Evolutionary conservation across 768 basidiomycete genomes (phyloP).

Genomic region (Lactarius indigo): DNA sequence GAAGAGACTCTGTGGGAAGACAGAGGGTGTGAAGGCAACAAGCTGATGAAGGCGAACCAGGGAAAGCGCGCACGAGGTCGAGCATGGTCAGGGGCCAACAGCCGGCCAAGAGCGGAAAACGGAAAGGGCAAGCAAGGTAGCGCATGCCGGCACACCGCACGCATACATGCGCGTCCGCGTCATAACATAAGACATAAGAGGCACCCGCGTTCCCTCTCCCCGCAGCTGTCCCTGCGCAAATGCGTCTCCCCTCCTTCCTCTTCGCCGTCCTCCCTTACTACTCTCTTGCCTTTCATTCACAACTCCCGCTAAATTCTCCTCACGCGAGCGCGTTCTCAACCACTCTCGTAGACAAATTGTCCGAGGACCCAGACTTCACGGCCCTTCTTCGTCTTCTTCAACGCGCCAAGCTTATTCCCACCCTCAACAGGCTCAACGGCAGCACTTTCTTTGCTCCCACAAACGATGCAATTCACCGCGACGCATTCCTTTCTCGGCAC

Average conservation of each 20-base stretch:
- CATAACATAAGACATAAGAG: slow-evolving; percentile 1
- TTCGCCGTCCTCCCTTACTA: slow-evolving; percentile 36
- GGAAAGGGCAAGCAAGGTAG: neutral
- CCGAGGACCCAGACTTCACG: slow-evolving; percentile 69
- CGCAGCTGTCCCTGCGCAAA: slow-evolving; percentile 16
- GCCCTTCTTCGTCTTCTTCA: slow-evolving; percentile 76
- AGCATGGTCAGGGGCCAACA: slow-evolving; percentile 37
- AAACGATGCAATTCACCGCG: slow-evolving; percentile 77
- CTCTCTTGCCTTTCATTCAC: slow-evolving; percentile 39
- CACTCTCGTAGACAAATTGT: slow-evolving; percentile 79
- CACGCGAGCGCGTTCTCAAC: slow-evolving; percentile 35
- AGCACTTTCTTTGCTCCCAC: slow-evolving; percentile 94
- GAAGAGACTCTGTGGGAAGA: slow-evolving; percentile 50
- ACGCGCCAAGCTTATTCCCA: slow-evolving; percentile 83
- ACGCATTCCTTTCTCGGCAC: slow-evolving; percentile 38
- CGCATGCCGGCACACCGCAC: neutral
- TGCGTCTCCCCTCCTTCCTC: slow-evolving; percentile 17
- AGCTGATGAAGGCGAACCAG: slow-evolving; percentile 50
- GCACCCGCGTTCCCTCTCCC: neutral
- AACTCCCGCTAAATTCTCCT: slow-evolving; percentile 32
- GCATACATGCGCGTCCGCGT: slow-evolving; percentile 2
- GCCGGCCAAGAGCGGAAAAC: neutral
- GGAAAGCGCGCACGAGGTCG: slow-evolving; percentile 43
- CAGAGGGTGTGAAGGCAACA: slow-evolving; percentile 48
- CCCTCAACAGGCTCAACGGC: slow-evolving; percentile 79